Percentiles rank a stretch among this genome's conserved stretches.
These are phyloP conservation scores for Xylaria sp. DNA, from an alignment of 2,329 filamentous ascomycete genomes.

Conservation along the genomic window DNA sequence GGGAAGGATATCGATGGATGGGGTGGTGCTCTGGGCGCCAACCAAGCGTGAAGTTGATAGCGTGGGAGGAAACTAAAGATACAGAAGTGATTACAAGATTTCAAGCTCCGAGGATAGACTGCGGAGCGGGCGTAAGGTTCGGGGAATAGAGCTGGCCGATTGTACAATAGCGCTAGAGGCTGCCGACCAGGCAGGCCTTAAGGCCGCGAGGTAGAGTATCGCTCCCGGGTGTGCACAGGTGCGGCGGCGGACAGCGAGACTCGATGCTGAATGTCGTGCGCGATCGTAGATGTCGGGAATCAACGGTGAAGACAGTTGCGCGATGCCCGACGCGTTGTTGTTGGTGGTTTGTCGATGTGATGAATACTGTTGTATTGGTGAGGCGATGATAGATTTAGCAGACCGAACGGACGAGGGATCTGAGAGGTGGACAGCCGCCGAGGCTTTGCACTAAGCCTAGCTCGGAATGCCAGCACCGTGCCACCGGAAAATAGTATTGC, in stretches of 20 bases:
- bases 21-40: slow-evolving; percentile 17
- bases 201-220: slow-evolving; percentile 32
- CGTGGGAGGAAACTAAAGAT: not conserved
- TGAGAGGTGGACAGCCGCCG: slow-evolving; percentile 18
- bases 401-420: slow-evolving; percentile 20
- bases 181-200: slow-evolving; percentile 36
- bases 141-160: slow-evolving; percentile 21
- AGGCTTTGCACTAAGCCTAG: slow-evolving; percentile 34
- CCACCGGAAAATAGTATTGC: slow-evolving; percentile 24
- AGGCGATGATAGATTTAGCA: slow-evolving; percentile 24
- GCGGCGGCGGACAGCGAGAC: slow-evolving; percentile 19
- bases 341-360: slow-evolving; percentile 34
- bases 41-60: slow-evolving; percentile 14
- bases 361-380: slow-evolving; percentile 38
- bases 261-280: slow-evolving; percentile 33
- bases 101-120: slow-evolving; percentile 22
- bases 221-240: slow-evolving; percentile 24
- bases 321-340: slow-evolving; percentile 50
- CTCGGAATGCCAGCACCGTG: slow-evolving; percentile 20
- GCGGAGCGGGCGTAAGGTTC: slow-evolving; percentile 25
- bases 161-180: slow-evolving; percentile 36
- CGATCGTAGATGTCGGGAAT: slow-evolving; percentile 28
- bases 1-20: slow-evolving; percentile 13
- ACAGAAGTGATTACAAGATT: slow-evolving; percentile 8
- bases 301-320: slow-evolving; percentile 33